These are phyloP conservation scores for Aspergillus puulaauensis DNA, from an alignment of 2,329 filamentous ascomycete species.

Conservation along the genomic window DNA sequence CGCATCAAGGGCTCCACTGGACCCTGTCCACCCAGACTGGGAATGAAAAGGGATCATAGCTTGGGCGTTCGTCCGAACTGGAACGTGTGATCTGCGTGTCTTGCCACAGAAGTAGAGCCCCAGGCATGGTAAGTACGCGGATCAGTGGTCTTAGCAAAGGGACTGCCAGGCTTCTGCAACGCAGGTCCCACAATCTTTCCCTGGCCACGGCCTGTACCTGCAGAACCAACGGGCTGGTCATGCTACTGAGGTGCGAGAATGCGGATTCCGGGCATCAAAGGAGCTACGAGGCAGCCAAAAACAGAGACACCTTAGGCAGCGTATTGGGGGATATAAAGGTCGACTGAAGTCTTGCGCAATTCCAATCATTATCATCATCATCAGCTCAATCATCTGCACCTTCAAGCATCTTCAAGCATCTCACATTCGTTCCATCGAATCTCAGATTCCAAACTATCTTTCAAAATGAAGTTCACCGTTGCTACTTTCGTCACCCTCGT, in stretches of 20 bases:
- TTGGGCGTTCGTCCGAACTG: background rate
- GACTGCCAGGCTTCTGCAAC: background rate
- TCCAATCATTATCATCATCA: background rate
- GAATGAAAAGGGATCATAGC: background rate
- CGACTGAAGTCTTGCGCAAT: background rate
- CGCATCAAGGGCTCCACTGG: background rate
- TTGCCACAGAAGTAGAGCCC: background rate
- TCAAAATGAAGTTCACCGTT: background rate
- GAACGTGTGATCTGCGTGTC: background rate
- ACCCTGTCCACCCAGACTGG: background rate
- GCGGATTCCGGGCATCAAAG: background rate
- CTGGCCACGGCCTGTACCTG: background rate
- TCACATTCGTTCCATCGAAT: background rate
- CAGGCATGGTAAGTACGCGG: background rate
- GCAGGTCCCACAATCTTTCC: background rate
- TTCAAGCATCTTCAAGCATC: background rate
- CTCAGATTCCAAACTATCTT: background rate
- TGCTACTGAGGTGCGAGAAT: too few relatives aligned
- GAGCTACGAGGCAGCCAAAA: background rate
- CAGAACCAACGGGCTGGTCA: background rate
- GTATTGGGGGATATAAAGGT: background rate
- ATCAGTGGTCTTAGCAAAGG: background rate
- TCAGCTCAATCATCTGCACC: background rate
- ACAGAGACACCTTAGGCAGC: background rate
- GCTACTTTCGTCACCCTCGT: background rate